Conservation (phyloP, 345 rosid species). For the Cardamine chenopodiifolia region DNA sequence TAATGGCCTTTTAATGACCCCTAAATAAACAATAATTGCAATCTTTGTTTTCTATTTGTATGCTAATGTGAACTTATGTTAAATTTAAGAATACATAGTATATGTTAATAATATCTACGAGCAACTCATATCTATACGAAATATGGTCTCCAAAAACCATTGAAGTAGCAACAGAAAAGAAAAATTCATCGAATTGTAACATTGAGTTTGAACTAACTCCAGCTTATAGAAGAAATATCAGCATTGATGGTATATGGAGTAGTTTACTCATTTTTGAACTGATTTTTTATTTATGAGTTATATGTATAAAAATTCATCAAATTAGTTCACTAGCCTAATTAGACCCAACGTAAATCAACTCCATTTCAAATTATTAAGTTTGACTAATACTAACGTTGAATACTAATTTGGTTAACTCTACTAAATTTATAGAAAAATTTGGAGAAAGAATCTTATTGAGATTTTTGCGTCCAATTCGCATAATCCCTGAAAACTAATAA, state of each 20-base stretch:
- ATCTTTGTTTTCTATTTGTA: not conserved
- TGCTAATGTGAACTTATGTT: not conserved
- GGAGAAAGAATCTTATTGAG: not conserved
- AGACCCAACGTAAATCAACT: not conserved
- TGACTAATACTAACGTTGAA: not conserved
- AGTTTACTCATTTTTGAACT: not conserved
- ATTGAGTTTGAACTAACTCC: not conserved
- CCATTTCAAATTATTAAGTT: not conserved
- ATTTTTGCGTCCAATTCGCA: not conserved
- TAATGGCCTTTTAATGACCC: constrained; percentile 27
- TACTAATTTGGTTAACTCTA: not conserved
- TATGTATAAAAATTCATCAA: not conserved
- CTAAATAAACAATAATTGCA: constrained; percentile 22
- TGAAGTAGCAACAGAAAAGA: not conserved
- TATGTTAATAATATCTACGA: not conserved
- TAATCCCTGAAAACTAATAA: not conserved
- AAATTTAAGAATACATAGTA: not conserved
- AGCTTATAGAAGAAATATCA: not conserved
- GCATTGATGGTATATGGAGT: not conserved
- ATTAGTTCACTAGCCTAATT: not conserved
- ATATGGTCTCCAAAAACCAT: not conserved
- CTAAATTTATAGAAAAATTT: not conserved
- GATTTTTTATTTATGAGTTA: no score
- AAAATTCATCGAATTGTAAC: not conserved
- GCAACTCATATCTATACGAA: not conserved